Evolutionary conservation across 2,329 filamentous ascomycete genomes (phyloP).

Genomic region (Leptographium galeiforme): DNA sequence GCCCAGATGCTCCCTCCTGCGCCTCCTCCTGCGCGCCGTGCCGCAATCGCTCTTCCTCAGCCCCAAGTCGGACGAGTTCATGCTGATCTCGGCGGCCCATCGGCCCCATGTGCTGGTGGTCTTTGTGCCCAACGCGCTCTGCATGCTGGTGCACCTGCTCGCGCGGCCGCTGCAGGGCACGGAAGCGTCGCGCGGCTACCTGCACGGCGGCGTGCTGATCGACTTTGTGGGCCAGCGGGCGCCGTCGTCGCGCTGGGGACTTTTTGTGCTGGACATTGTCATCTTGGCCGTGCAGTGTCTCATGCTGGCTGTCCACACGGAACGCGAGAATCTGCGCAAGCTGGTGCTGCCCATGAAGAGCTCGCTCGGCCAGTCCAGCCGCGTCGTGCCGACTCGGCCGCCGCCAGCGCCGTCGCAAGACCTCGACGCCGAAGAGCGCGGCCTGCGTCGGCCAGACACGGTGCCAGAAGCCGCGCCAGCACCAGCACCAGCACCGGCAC

Average conservation of each 20-base stretch:
- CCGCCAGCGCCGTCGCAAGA: conserved; percentile 25
- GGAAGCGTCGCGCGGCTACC: conserved; percentile 49
- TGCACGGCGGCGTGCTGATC: conserved; percentile 53
- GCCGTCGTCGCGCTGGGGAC: conserved; percentile 40
- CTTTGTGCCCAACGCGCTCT: conserved; percentile 44
- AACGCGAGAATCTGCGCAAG: conserved; percentile 42
- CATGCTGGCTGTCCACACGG: conserved; percentile 50
- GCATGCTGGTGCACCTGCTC: conserved; percentile 46
- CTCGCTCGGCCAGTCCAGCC: neutral
- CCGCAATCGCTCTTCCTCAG: conserved; percentile 52
- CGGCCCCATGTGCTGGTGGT: conserved; percentile 45
- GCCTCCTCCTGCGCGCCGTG: conserved; percentile 43
- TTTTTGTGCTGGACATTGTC: conserved; percentile 41
- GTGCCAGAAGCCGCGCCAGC: too few species aligned
- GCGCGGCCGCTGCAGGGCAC: conserved; percentile 40
- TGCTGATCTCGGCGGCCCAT: conserved; percentile 41
- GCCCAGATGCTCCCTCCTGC: conserved; percentile 49
- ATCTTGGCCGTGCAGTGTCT: conserved; percentile 46
- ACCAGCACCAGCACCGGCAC: too few species aligned
- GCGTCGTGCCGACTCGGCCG: conserved; percentile 7
- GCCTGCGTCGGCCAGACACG: conserved; percentile 22
- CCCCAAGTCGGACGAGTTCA: conserved; percentile 44
- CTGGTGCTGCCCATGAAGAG: conserved; percentile 23
- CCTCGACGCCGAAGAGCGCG: conserved; percentile 43
- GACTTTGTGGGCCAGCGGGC: conserved; percentile 56